These are phyloP conservation scores for Leishmania martiniquensis DNA, from an alignment of 208 protist species.

Conservation along the genomic window DNA sequence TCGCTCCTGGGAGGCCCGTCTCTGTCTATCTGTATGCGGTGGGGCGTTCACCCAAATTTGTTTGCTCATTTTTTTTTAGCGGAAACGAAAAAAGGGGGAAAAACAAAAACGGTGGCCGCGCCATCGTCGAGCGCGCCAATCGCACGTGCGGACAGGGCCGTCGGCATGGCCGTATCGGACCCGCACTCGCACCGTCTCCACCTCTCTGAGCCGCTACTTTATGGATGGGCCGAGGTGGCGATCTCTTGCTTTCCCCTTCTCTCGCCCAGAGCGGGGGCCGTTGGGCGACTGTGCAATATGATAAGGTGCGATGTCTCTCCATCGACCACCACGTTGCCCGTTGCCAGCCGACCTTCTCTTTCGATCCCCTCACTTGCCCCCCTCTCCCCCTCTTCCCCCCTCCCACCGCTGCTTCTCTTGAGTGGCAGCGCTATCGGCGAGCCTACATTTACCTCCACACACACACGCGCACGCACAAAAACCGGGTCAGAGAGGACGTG, in stretches of 20 bases:
- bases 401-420: neutral
- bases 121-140: too few species aligned
- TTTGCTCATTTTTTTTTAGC: too few species aligned
- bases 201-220: too few species aligned
- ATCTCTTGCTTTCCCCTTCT: too few species aligned
- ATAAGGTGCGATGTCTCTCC: neutral
- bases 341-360: slow-evolving; percentile 5
- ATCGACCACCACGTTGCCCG: neutral
- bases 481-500: neutral
- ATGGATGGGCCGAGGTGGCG: too few species aligned
- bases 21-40: neutral
- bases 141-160: neutral
- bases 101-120: too few species aligned
- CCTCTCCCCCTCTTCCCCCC: neutral
- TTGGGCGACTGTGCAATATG: neutral
- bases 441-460: neutral
- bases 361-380: neutral
- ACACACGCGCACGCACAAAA: neutral
- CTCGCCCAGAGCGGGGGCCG: too few species aligned
- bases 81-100: too few species aligned
- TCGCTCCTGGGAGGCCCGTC: neutral
- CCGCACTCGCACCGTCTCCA: neutral
- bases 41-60: neutral
- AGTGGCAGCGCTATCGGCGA: neutral
- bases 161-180: neutral